Evolutionary conservation across 768 basidiomycete genomes (phyloP).

Genomic region (Boletus rex-veris): DNA sequence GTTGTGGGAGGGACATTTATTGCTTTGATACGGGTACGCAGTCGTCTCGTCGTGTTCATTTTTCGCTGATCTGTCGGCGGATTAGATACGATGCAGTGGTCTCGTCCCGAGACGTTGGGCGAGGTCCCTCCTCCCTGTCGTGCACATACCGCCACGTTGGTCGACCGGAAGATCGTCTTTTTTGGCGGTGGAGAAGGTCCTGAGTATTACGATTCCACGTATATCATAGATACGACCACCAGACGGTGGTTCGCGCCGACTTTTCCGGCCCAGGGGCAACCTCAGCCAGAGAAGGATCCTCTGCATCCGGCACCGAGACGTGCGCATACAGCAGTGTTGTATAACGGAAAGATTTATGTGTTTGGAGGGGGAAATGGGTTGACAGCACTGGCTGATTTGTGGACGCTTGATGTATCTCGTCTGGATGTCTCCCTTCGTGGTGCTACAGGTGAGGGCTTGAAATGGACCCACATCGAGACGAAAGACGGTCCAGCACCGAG

Average conservation of each 20-base stretch:
- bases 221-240: slow-evolving; percentile 74
- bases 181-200: slow-evolving; percentile 87
- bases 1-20: slow-evolving; percentile 70
- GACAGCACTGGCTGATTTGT: slow-evolving; percentile 86
- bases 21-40: slow-evolving; percentile 77
- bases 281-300: slow-evolving; percentile 1
- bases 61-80: neutral
- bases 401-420: slow-evolving; percentile 72
- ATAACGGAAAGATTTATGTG: slow-evolving; percentile 70
- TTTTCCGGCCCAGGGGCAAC: slow-evolving; percentile 19
- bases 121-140: slow-evolving; percentile 78
- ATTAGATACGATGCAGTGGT: slow-evolving; percentile 88
- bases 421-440: slow-evolving; percentile 27
- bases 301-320: slow-evolving; percentile 64
- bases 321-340: slow-evolving; percentile 82
- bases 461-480: slow-evolving; percentile 61
- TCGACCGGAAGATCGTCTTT: slow-evolving; percentile 75
- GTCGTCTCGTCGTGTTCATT: neutral
- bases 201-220: slow-evolving; percentile 79
- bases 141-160: slow-evolving; percentile 83
- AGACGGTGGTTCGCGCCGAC: slow-evolving; percentile 61
- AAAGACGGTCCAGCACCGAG: slow-evolving; percentile 57
- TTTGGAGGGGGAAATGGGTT: slow-evolving; percentile 95
- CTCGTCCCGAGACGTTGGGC: slow-evolving; percentile 71
- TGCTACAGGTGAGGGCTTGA: slow-evolving; percentile 29